A percentile compares a stretch with the other conserved stretches of the same genome.
Conservation (phyloP, 192 early-diverging fungal species). For the Thamnidium elegans region DNA sequence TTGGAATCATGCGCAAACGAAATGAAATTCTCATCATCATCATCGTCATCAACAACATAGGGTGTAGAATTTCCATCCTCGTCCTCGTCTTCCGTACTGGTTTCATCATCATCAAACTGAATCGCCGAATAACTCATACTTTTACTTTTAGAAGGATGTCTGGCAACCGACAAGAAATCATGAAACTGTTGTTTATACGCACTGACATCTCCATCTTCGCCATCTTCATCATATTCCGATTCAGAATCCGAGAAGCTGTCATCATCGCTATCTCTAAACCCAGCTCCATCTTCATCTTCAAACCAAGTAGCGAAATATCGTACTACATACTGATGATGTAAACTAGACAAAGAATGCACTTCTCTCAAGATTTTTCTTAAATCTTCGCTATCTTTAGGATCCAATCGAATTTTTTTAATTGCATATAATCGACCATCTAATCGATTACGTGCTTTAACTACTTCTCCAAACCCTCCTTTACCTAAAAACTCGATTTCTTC, state of each 20-base stretch:
- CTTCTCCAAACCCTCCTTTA: constrained; percentile 89
- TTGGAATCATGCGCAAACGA: constrained; percentile 20
- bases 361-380: constrained; percentile 86
- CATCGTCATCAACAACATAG: constrained; percentile 20
- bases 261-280: constrained; percentile 38
- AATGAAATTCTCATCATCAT: constrained; percentile 25
- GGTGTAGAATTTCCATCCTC: constrained; percentile 29
- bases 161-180: constrained; percentile 45
- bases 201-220: constrained; percentile 36
- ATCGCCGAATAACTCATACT: constrained; percentile 36
- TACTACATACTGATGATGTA: constrained; percentile 89
- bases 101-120: constrained; percentile 36
- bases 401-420: constrained; percentile 87
- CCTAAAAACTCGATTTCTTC: constrained; percentile 77
- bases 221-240: constrained; percentile 28
- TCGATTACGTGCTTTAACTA: constrained; percentile 87
- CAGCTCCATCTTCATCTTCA: constrained; percentile 52
- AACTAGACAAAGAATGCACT: constrained; percentile 83
- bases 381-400: constrained; percentile 73
- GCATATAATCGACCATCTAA: constrained; percentile 84
- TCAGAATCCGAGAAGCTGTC: constrained; percentile 35
- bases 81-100: constrained; percentile 32
- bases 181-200: constrained; percentile 25
- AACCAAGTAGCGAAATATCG: constrained; percentile 91
- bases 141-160: constrained; percentile 27